Conservation (phyloP, 1,284 basidiomycete genomes). For the Malassezia globosa region DNA sequence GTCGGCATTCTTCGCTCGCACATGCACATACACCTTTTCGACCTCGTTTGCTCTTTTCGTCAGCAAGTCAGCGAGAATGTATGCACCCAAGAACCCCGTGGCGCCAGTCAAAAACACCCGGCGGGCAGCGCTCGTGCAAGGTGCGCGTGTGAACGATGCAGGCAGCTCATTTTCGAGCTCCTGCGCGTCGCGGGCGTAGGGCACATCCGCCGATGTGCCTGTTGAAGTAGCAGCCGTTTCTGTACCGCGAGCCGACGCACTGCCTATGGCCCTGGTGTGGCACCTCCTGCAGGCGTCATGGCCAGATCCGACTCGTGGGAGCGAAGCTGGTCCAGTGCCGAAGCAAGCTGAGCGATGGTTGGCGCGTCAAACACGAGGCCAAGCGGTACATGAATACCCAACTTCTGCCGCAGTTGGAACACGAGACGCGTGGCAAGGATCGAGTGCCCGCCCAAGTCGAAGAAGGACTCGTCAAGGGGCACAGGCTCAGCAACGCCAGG, state of each 20-base stretch:
- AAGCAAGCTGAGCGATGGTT: conserved; percentile 69
- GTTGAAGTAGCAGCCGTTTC: neutral
- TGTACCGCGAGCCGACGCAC: too few species aligned
- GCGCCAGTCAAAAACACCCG: conserved; percentile 92
- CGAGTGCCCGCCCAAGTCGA: conserved; percentile 95
- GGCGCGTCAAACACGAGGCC: conserved; percentile 87
- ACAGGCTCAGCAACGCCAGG: conserved; percentile 69
- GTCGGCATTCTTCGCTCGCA: conserved; percentile 61
- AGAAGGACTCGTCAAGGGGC: conserved; percentile 87
- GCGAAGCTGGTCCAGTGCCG: conserved; percentile 64
- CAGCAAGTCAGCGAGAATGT: conserved; percentile 74
- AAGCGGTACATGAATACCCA: conserved; percentile 81
- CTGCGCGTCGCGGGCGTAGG: conserved; percentile 71
- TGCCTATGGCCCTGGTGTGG: conserved; percentile 27
- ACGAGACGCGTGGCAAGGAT: conserved; percentile 93
- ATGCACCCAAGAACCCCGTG: conserved; percentile 92
- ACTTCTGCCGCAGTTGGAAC: conserved; percentile 87
- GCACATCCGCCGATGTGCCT: conserved; percentile 16
- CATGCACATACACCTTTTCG: conserved; percentile 77
- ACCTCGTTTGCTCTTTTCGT: conserved; percentile 55
- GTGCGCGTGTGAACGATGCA: conserved; percentile 17
- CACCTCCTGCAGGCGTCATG: conserved; percentile 25
- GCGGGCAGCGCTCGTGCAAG: conserved; percentile 42
- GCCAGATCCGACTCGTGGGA: conserved; percentile 68
- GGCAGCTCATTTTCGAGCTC: conserved; percentile 52